A percentile compares a stretch with the other conserved stretches of the same genome.
Evolutionary conservation across 75 land plant genomes (phyloP).

Genomic region (Larix kaempferi): DNA sequence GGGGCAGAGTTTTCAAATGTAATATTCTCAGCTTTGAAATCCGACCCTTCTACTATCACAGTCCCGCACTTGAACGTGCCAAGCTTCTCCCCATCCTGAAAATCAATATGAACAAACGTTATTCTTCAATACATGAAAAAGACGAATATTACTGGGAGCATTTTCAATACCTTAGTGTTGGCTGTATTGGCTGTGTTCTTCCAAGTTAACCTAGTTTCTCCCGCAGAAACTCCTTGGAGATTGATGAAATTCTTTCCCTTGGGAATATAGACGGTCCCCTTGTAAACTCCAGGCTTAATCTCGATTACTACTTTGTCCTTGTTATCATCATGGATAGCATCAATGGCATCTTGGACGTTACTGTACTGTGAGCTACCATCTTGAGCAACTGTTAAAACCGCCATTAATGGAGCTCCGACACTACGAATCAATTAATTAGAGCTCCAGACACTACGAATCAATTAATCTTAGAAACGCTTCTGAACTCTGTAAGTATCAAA

Average conservation of each 20-base stretch:
- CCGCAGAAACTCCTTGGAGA: slow-evolving; percentile 14
- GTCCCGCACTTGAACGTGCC: slow-evolving; percentile 27
- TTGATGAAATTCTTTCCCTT: slow-evolving; percentile 22
- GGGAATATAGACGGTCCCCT: slow-evolving; percentile 16
- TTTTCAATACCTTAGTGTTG: not conserved
- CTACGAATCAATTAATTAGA: no score
- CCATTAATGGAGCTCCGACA: no score
- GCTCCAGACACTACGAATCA: no score
- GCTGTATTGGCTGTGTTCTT: slow-evolving; percentile 17
- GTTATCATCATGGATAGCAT: slow-evolving; percentile 16
- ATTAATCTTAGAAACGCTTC: no score
- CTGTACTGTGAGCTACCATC: slow-evolving; percentile 13
- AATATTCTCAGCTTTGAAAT: slow-evolving; percentile 23
- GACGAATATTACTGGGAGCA: not conserved
- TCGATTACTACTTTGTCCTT: slow-evolving; percentile 9
- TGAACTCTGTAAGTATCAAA: no score
- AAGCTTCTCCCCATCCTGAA: slow-evolving; percentile 9
- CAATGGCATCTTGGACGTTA: slow-evolving; percentile 16
- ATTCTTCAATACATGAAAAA: not conserved
- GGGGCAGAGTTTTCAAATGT: slow-evolving; percentile 31
- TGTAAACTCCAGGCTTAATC: slow-evolving; percentile 18
- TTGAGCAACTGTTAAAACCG: not conserved
- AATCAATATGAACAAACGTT: not conserved
- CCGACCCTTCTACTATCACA: slow-evolving; percentile 25
- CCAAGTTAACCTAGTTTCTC: slow-evolving; percentile 23